Evolutionary conservation across 768 basidiomycete species (phyloP), one percentile per base, ranked within the genome.

Genomic region (Crepidotus variabilis): DNA sequence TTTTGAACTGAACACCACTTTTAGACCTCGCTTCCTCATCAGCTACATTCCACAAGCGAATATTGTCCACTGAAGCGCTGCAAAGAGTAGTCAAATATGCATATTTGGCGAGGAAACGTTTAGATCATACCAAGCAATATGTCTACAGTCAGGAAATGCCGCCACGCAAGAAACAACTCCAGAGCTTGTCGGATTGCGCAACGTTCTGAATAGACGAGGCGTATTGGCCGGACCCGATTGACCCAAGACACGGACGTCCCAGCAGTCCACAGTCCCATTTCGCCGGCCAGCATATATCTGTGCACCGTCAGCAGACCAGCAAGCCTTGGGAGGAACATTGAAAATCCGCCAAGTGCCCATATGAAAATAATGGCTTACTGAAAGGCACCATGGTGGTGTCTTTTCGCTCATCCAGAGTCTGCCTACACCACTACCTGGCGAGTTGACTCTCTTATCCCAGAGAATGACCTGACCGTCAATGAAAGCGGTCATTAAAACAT

Each of bases 311-410:
- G 85, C 80, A 5, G 93, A 94, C 94, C 96, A 98, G 69, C 90
- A 94, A 14, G 95, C 94, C 95, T 98, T 50, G 32, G 13, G n/a
- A n/a, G 21, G 21, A 20, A 2, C 23, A 35, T 45, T 28, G 56
- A 20, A 51, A 57, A 54, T 50, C 23, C 14, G 22, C 14, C 11
- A 55, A 35, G n/a, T n/a, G n/a, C 47, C 51, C n/a, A 18, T 36
- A n/a, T 46, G 54, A 10, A 32, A 43, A 52, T 22, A 20, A 28
- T 46, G 56, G 75, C 85, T 66, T 71, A 98, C 96, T 60, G 94
- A 94, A 65, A 96, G 82, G 71, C 94, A 97, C 94, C 94, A 98
- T 10, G 92, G 93, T 28, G 93, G 93, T 20, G 91, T 92, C 72
- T 91, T 94, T 60, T 95, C 94, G 64, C 86, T 88, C 78, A 92